Evolutionary conservation across 768 basidiomycete genomes (phyloP).

Genomic region (Boletellus ananiceps): DNA sequence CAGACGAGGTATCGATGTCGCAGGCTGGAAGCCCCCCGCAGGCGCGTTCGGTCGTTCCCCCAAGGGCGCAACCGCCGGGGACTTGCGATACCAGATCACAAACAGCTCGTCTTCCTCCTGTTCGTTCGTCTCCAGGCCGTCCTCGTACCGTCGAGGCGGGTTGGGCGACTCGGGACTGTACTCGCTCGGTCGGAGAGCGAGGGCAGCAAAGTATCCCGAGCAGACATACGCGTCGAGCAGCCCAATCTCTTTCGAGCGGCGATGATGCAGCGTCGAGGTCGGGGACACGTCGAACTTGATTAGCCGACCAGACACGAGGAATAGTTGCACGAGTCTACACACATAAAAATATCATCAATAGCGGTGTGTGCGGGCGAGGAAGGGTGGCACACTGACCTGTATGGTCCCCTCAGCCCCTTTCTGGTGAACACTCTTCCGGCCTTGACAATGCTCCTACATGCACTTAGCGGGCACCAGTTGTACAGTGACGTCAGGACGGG

Average conservation of each 20-base stretch:
- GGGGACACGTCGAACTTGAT: constrained; percentile 66
- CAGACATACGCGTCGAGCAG: constrained; percentile 76
- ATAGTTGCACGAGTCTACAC: constrained; percentile 60
- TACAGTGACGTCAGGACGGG: constrained; percentile 63
- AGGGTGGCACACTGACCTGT: constrained; percentile 50
- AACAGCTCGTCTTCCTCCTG: constrained; percentile 85
- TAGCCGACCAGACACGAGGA: constrained; percentile 72
- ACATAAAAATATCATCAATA: background rate
- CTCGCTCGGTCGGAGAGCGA: constrained; percentile 59
- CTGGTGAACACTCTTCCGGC: constrained; percentile 71
- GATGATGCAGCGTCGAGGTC: constrained; percentile 51
- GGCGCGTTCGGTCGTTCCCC: constrained; percentile 17
- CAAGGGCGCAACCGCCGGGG: constrained; percentile 12
- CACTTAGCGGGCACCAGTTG: constrained; percentile 84
- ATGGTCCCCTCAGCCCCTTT: constrained; percentile 68
- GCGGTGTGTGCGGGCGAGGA: background rate
- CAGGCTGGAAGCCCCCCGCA: constrained; percentile 12
- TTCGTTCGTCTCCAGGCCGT: constrained; percentile 87
- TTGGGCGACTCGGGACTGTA: constrained; percentile 49
- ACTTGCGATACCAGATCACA: constrained; percentile 65
- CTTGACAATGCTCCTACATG: constrained; percentile 71
- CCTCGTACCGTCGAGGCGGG: constrained; percentile 74
- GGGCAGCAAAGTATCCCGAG: constrained; percentile 81
- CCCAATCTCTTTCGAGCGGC: constrained; percentile 50
- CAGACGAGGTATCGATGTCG: constrained; percentile 42